Percentiles rank a stretch among this genome's conserved stretches.
Evolutionary conservation across 805 yeast species (phyloP).

Genomic region (Ogataea saltuana): DNA sequence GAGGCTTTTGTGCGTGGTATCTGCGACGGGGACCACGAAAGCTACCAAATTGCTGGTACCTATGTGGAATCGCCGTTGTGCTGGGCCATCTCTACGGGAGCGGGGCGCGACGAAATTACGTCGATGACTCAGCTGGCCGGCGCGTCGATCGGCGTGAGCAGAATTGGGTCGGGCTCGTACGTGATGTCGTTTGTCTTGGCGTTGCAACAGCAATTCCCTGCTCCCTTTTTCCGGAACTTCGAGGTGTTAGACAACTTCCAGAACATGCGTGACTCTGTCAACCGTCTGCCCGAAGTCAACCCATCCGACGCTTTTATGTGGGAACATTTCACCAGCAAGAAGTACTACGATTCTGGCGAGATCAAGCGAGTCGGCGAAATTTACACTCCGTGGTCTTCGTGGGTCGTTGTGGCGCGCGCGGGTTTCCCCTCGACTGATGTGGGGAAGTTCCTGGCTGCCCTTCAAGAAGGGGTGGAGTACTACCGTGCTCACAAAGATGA

Average conservation of each 20-base stretch:
- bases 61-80: conserved; percentile 85
- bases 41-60: conserved; percentile 71
- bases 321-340: conserved; percentile 90
- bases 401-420: conserved; percentile 69
- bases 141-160: conserved; percentile 70
- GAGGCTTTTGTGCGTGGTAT: conserved; percentile 88
- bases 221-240: conserved; percentile 53
- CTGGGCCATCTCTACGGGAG: conserved; percentile 89
- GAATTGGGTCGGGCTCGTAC: conserved; percentile 90
- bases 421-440: conserved; percentile 36
- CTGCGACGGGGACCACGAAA: conserved; percentile 60
- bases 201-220: conserved; percentile 52
- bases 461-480: conserved; percentile 68
- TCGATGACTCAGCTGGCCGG: conserved; percentile 53
- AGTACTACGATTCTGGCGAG: conserved; percentile 77
- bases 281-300: conserved; percentile 45
- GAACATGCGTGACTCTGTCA: conserved; percentile 79
- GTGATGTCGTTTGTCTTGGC: conserved; percentile 89
- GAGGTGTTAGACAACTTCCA: conserved; percentile 66
- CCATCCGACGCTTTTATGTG: conserved; percentile 88
- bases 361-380: conserved; percentile 84
- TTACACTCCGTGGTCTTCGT: conserved; percentile 95
- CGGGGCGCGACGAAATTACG: conserved; percentile 54
- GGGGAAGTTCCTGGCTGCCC: conserved; percentile 47
- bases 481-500: conserved; percentile 62